Evolutionary conservation across 106 monocot genomes (phyloP), one percentile per base, ranked within the genome.

Genomic region (Dendrobium chrysotoxum): DNA sequence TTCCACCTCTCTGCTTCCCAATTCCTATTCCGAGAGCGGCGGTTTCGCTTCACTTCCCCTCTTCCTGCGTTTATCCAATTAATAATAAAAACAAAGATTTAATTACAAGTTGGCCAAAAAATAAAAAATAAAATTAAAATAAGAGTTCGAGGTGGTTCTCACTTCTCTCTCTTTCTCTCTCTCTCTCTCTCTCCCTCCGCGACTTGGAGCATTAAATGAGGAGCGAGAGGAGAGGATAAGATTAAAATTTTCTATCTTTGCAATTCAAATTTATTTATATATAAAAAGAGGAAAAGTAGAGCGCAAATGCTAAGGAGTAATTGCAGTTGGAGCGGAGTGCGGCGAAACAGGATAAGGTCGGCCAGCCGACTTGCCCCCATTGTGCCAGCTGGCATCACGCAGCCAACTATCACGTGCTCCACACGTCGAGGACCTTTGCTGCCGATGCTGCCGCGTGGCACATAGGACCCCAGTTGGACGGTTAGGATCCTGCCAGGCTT

Each of bases 341-440:
- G 67, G 28, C 67, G 71, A 38, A 71, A 71, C 71, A 71, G 71
- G 71, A 71, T 71, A 71, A 71, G 71, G 71, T 71, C 71, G 71
- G 71, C 71, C 71, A 71, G 71, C 71, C 71, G 71, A 71, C 64
- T 64, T 64, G 64, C 50, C 26, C 71, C 71, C 35, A 28, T 71
- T 71, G 31, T 71, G 71, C 71, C 71, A 38, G 71, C 31, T 71
- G 71, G 71, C 71, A 18, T 71, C 71, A 71, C 31, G 15, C 71
- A 35, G 71, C 71, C 71, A 38, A 23, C 35, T 5, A 71, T 71
- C 71, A 71, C 71, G 71, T 71, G 71, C 71, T 71, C 35, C 71
- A 35, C 71, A 28, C 38, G 71, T 38, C 38, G 7, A 8, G 11
- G 28, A 31, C 13, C 28, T 38, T 35, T 17, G 13, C 11, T 16